Evolutionary conservation across 2,329 filamentous ascomycete species (phyloP), one percentile per base, ranked within the genome.

Genomic region (Ophiocordyceps robertsii): DNA sequence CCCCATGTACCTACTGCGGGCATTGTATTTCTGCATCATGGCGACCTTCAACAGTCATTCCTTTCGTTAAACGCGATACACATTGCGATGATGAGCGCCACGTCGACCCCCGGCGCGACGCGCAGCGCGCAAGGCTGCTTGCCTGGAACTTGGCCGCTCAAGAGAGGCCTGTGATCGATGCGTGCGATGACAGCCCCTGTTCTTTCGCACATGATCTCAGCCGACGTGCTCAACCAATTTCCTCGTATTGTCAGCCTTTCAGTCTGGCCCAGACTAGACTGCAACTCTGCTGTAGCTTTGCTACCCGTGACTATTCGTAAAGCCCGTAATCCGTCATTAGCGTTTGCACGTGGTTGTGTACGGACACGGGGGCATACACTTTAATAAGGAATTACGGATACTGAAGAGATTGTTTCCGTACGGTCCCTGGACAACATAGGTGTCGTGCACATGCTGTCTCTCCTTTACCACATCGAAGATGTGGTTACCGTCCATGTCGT

Each of bases 1-100:
- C n/a, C n/a, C 24, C 24, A 24, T 24, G 24, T 24, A 24, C 24
- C 4, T 4, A 7, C 24, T 24, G 24, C 7, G 24, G 4, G 24
- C 24, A 24, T 7, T 24, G 24, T 4, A 24, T 24, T n/a, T n/a
- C n/a, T n/a, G n/a, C n/a, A n/a, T 4, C 24, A 7, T 24, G 24
- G 24, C 24, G 7, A 24, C 7, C 4, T 24, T 24, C 24, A 24
- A 1, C 61, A 58, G 21, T 61, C 60, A 32, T 80, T 73, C 63
- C 71, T 72, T 67, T 84, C 79, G 48, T 84, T 80, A 46, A 84
- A 62, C 46, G 73, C 77, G 41, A 85, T 77, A 53, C 78, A 84
- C 52, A 84, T 63, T 11, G 80, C 81, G 0, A 69, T 75, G 48
- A 84, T 72, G 38, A 84, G 53, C 5, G 76, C 72, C 59, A 82